Evolutionary conservation across 1,139 yeast genomes (phyloP), one percentile per base, ranked within the genome.

Genomic region (Yamadazyma sp.): DNA sequence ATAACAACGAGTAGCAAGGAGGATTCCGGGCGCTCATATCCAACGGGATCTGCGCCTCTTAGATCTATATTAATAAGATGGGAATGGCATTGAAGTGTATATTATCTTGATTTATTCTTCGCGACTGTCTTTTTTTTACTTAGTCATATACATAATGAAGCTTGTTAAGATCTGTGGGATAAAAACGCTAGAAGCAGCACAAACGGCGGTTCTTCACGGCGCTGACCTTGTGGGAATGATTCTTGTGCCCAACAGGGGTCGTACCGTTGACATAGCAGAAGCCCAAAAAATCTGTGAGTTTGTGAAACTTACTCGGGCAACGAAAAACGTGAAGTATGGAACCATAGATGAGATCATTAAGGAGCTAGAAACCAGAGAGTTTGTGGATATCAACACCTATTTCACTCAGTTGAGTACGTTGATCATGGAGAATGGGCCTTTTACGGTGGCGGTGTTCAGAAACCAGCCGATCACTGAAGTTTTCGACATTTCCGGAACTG

Each of bases 391-490:
- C 2, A 49, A 51, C 2, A 66, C 57, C n/a, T 75, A 72, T 60
- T 74, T 74, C 47, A 55, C 53, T 2, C 44, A 49, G 3, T 56
- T 67, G 2, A 41, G 62, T 1, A 45, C 51, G n/a, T 49, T 61
- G 11, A 48, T 81, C 3, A 45, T 50, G 2, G 65, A 62, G 33
- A 69, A 76, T 43, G 87, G 91, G 0, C 96, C 96, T 0, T 76
- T 69, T 50, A 60, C 86, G 2, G 97, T 89, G 2, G 98, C 98
- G 1, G 98, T 92, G 2, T 89, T 92, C 62, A 72, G 92, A 45
- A 88, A 92, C 59, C 98, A 91, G 59, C 56, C 82, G 0, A 53
- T 83, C 1, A 81, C 77, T 2, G 84, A 83, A 15, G 84, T 91
- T 0, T 59, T 72, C 27, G 45, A 53, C 8, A 54, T 73, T 1